Evolutionary conservation across 1,139 yeast genomes (phyloP), one percentile per base, ranked within the genome.

Genomic region (Yamadazyma membranifaciens): DNA sequence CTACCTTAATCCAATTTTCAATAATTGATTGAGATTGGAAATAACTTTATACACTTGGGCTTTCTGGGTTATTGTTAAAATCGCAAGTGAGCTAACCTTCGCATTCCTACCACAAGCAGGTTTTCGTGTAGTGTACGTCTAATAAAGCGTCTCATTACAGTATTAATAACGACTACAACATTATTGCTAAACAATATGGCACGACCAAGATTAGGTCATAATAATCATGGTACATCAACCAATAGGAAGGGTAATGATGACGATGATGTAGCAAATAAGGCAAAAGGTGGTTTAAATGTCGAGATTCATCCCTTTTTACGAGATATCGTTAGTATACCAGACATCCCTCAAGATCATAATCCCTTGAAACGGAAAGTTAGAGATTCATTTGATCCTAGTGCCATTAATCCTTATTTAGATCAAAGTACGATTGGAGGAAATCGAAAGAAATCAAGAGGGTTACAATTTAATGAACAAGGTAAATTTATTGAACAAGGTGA

Each of bases 331-430:
- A 44, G 55, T 5, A 43, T 60, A 2, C 63, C 65, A 6, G 40
- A 52, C 20, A 43, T 62, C 3, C 59, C 65, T 11, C 52, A 55
- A 26, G 47, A 51, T 39, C 59, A 53, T 40, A 63, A 63, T 42
- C 72, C 71, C 0, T 46, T 64, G 25, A 57, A 59, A 37, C 60
- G 54, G 37, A 56, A 56, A 25, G 60, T 56, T 13, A 52, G 70
- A 35, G 47, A 60, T 39, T 67, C 73, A 40, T 73, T 69, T 49
- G 70, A 65, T 40, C 59, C 67, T 3, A 41, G 58, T 1, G 50
- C 69, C 4, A 60, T 78, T 26, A 85, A 85, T 52, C 92, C 92
- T 1, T 86, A 84, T 54, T 62, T 82, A 31, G 75, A 77, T 46
- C 80, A 72, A 43, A 45, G 51, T 3, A 11, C 25, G n/a, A 28